These are phyloP conservation scores for Pelargonium myrrhifolium DNA, from an alignment of 441 rosid genomes.

Conservation along the genomic window DNA sequence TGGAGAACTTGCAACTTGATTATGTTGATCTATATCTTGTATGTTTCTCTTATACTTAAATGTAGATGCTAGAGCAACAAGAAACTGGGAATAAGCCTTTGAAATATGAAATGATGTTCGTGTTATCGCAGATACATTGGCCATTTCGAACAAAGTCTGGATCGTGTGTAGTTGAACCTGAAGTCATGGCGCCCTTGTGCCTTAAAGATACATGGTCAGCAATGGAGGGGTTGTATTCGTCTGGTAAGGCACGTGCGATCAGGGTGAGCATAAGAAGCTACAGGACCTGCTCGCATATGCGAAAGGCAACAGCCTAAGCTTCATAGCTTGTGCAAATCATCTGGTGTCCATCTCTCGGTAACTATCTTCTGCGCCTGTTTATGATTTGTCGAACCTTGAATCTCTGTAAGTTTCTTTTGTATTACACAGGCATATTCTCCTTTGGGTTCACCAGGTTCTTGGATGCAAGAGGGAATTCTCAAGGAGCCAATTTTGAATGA, in stretches of 20 bases:
- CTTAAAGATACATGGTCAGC: conserved; percentile 49
- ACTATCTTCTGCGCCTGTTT: background rate
- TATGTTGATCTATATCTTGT: conserved; percentile 50
- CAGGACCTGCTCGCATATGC: conserved; percentile 32
- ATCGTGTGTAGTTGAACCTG: conserved; percentile 30
- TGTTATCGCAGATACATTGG: conserved; percentile 33
- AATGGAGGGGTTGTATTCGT: conserved; percentile 42
- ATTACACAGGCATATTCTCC: conserved; percentile 42
- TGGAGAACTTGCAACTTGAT: conserved; percentile 45
- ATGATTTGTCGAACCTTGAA: background rate
- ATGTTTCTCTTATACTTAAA: conserved; percentile 9
- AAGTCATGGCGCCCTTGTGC: conserved; percentile 36
- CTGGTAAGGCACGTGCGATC: conserved; percentile 36
- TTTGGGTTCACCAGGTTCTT: conserved; percentile 47
- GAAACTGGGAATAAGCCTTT: background rate
- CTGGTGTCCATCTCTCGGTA: conserved; percentile 47
- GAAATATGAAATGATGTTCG: background rate
- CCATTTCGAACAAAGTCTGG: conserved; percentile 36
- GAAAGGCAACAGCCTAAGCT: conserved; percentile 48
- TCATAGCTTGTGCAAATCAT: conserved; percentile 46
- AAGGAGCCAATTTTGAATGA: conserved; percentile 36
- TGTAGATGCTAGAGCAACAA: background rate
- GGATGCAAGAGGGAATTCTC: conserved; percentile 41
- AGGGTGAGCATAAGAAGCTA: conserved; percentile 45
- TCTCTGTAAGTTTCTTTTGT: background rate